Evolutionary conservation across 2,329 filamentous ascomycete species (phyloP), one percentile per base, ranked within the genome.

Genomic region (Magnaporthales sp.): DNA sequence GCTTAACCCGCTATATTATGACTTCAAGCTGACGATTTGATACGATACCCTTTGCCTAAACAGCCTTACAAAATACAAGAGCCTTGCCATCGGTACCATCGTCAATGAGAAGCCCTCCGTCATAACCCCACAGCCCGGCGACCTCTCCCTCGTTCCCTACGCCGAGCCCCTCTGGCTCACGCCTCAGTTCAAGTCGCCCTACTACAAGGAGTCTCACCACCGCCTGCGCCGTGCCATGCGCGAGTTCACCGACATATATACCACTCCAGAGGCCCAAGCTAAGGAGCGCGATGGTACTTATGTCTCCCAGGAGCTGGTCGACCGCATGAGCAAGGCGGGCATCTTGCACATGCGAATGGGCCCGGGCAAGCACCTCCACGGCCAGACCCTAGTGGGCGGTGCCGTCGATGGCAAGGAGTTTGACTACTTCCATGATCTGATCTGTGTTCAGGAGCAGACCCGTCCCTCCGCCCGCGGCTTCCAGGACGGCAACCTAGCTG

Each of bases 401-500:
- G 89, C 82, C 19, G 83, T 93, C 66, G 86, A 91, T 73, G 90
- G 90, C 64, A 87, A 92, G 76, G 89, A 93, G 69, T 96, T 93
- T 72, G 91, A 96, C 76, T 93, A 93, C 77, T 91, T 96, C 78
- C 91, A 95, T 76, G 92, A 95, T 75, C 75, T 95, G 75, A 86
- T 96, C 70, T 81, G 91, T 65, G 80, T 82, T 9, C 92, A 96
- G 78, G 92, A 96, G 77, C 79, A 91, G 70, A 82, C 84, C 1
- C 84, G 92, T 32, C 81, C 86, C 7, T 91, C 90, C 75, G 88
- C 90, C 30, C 81, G 91, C 72, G 92, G 92, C 1, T 96, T 95
- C 78, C 88, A 92, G 76, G 92, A 96, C 75, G 92, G 91, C 3
- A 93, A 92, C 77, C 87, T 96, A 85, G 89, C 91, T 2, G 92